Base-by-base conservation (phyloP, 768 basidiomycete genomes). In the Rhodocollybia butyracea region DNA sequence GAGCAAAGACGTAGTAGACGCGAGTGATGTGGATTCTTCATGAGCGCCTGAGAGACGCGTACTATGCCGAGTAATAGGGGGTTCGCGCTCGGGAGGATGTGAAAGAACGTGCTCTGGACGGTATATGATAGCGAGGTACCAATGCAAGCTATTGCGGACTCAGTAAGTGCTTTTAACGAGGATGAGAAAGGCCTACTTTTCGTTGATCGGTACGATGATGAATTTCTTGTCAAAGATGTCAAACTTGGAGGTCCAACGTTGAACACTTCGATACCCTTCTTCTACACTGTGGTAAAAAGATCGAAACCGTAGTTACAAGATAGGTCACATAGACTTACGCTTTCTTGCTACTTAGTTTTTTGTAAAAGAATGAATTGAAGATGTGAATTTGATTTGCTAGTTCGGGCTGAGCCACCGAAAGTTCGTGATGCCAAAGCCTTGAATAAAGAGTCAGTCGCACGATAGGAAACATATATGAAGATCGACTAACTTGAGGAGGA, bases 301-400 rank as follows among this genome's bases (percentile, higher is more conserved):
- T 39, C 3, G 19, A 41, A 39, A 32, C 19, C 22, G 7, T 24
- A n/a, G 75, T 36, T 66, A 86, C 85, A n/a, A n/a, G n/a, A n/a
- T n/a, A n/a, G n/a, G n/a, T n/a, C n/a, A n/a, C n/a, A n/a, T n/a
- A n/a, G n/a, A n/a, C n/a, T n/a, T n/a, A n/a, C n/a, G n/a, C n/a
- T n/a, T 77, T 81, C 66, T 82, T 88, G 51, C 80, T 79, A 56
- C 86, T 87, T 26, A 99, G 72, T 69, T 97, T 96, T 75, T 95
- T 92, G 76, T 95, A 98, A 71, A 99, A 98, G 73, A 98, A 99
- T 0, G 95, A 95, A 68, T 88, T 98, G 76, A 98, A 98, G 3
- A 98, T 81, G 63, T 98, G 88, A 1, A 95, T 77, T 61, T 90
- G 80, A 2, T 85, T 79, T 2, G 84, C 89, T 3, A 91, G 70